Evolutionary conservation across 306 rosid genomes (phyloP).

Genomic region (Ziziphus jujuba): DNA sequence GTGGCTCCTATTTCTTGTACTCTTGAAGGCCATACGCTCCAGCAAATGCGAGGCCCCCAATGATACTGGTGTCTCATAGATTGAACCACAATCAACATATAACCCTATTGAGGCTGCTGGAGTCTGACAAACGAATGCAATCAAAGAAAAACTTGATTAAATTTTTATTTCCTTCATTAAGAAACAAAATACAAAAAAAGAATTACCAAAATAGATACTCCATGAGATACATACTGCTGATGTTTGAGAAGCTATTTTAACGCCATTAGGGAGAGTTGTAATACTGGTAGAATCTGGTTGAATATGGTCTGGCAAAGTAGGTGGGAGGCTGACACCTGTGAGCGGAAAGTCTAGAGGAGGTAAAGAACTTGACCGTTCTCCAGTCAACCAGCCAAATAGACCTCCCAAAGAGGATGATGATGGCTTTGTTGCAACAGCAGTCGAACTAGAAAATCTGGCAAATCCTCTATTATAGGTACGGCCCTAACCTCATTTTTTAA

Average conservation of each 20-base stretch:
- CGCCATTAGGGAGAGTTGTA: conserved; percentile 78
- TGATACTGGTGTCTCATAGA: conserved; percentile 72
- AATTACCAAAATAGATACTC: conserved; percentile 1
- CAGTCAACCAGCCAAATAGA: conserved; percentile 73
- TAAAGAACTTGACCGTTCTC: conserved; percentile 47
- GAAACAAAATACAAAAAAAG: not conserved
- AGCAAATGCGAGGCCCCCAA: conserved; percentile 83
- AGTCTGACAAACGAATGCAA: conserved; percentile 44
- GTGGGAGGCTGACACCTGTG: conserved; percentile 58
- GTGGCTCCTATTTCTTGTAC: conserved; percentile 78
- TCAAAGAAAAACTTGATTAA: not conserved
- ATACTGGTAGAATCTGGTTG: conserved; percentile 61
- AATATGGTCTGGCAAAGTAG: conserved; percentile 79
- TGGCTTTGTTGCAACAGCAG: conserved; percentile 46
- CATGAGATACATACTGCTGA: conserved; percentile 47
- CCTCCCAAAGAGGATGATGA: conserved; percentile 64
- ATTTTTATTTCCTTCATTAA: not conserved
- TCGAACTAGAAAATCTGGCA: conserved; percentile 69
- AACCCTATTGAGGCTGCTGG: conserved; percentile 88
- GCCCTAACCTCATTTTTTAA: conserved; percentile 42
- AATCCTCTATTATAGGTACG: conserved; percentile 44
- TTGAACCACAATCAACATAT: conserved; percentile 74
- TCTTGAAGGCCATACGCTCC: conserved; percentile 89
- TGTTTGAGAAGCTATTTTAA: conserved; percentile 74
- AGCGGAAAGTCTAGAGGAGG: conserved; percentile 75